Base-by-base conservation (phyloP, 2,329 filamentous ascomycete genomes). In the Exserohilum turcica region DNA sequence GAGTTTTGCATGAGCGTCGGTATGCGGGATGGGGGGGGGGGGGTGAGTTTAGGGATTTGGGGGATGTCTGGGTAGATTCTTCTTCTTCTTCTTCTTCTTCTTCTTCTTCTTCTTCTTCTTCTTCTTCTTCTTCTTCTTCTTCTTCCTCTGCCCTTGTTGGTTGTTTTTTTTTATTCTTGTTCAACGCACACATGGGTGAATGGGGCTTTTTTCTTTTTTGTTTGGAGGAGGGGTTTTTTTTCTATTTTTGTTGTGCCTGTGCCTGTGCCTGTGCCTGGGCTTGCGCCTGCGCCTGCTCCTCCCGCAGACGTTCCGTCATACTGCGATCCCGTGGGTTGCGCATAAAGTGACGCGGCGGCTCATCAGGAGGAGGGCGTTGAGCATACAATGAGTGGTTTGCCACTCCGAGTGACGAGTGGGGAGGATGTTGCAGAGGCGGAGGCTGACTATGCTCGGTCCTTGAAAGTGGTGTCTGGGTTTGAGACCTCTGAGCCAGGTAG, bases 381-480 rank as follows among this genome's bases (percentile, higher is more conserved):
- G 61, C 57, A 32, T 66, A 69, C 1, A 69, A 46, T 8, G 64
- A 48, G 40, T 66, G 67, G 28, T 63, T 66, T 31, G 63, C 64
- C 2, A 66, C 58, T 6, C 63, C 67, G 5, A 72, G 48, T 2
- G 67, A 66, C 0, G 70, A 69, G 54, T 71, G 68, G 6, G 68
- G 65, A 6, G 70, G 67, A 48, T 73, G 70, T 37, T 73, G 70
- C 8, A 72, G 50, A 18, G 67, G 61, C 16, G 61, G 61, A 36
- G 66, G 65, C 35, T 68, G 68, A 3, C 60, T 56, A 44, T 70
- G 62, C 9, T 73, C 70, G 5, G 56, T 37, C 38, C 67, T 59
- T 6, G 70, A 66, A 1, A 71, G 57, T 6, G 71, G 71, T n/a
- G 71, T 74, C 33, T 73, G 71, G 7, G 71, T 74, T 28, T 73